A percentile compares a stretch with the other conserved stretches of the same genome.
These are phyloP conservation scores for Diaporthe amygdali DNA, from an alignment of 2,329 filamentous ascomycete genomes.

Conservation along the genomic window DNA sequence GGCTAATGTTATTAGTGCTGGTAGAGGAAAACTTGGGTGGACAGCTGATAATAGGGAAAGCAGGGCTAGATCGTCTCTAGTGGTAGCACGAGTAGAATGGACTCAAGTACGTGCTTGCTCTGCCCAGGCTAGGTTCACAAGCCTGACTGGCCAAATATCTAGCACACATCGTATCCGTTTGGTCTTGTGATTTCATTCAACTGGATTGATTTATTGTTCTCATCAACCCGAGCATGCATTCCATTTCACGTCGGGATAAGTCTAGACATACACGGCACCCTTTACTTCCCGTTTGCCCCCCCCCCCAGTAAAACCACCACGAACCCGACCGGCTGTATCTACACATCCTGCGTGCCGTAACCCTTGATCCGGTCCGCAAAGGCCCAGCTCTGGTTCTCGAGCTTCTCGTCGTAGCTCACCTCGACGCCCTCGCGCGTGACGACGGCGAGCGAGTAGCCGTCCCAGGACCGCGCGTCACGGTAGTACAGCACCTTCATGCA, in stretches of 20 bases:
- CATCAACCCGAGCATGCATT: neutral
- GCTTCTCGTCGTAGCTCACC: constrained; percentile 80
- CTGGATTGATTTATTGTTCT: neutral
- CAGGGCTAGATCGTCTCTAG: neutral
- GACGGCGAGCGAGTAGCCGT: constrained; percentile 89
- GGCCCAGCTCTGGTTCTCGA: constrained; percentile 97
- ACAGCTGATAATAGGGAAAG: too few relatives aligned
- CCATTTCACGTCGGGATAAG: neutral
- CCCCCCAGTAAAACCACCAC: neutral
- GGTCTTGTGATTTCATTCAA: neutral
- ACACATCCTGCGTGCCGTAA: constrained; percentile 85
- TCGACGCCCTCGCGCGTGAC: constrained; percentile 90
- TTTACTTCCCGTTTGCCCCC: neutral
- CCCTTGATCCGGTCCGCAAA: constrained; percentile 95
- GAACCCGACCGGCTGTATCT: constrained; percentile 27
- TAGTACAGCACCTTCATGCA: constrained; percentile 99
- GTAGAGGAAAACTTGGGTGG: too few relatives aligned
- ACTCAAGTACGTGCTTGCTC: neutral
- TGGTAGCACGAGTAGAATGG: too few relatives aligned
- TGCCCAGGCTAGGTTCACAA: neutral
- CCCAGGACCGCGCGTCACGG: constrained; percentile 90
- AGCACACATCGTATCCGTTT: neutral
- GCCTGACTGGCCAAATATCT: neutral
- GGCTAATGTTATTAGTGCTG: too few relatives aligned
- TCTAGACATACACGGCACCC: neutral